phyloP scores from a whole-genome alignment of 1,284 basidiomycete species.

The Boletellus sp. region DNA sequence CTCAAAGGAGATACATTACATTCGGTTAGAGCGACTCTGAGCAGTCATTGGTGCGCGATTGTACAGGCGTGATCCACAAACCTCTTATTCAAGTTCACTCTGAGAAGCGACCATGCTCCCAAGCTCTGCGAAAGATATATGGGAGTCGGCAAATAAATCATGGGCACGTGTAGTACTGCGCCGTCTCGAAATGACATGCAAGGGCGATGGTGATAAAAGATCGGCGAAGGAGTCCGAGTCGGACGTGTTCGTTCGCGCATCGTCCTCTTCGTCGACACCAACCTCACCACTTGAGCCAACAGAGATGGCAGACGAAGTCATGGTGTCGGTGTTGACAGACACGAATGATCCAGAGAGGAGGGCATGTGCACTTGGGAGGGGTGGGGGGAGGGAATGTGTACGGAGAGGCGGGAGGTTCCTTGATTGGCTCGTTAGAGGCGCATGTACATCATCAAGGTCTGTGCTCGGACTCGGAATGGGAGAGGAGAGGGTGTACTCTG shows the following conservation, averaged over 20 bases:
- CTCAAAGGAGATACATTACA: background rate
- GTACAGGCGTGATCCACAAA: background rate
- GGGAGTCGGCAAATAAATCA: constrained; percentile 25
- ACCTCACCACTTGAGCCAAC: background rate
- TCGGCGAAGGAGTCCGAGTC: constrained; percentile 16
- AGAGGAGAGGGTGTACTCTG: no score
- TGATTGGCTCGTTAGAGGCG: background rate
- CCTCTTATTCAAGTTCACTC: background rate
- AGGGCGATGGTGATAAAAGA: constrained; percentile 21
- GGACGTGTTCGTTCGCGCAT: background rate
- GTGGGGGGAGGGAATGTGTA: constrained; percentile 16
- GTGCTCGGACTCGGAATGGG: no score
- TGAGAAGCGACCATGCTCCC: constrained; percentile 21
- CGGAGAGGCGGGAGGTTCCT: constrained; percentile 12
- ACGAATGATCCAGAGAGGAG: constrained; percentile 4
- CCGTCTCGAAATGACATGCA: constrained; percentile 9
- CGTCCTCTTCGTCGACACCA: background rate
- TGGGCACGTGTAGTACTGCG: constrained; percentile 24
- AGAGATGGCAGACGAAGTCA: background rate
- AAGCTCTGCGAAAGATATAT: constrained; percentile 27
- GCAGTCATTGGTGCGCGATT: background rate
- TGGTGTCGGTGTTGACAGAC: background rate
- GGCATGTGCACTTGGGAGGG: constrained; percentile 5
- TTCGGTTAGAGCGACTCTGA: background rate
- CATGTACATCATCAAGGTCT: no score